A percentile compares a stretch with the other conserved stretches of the same genome.
Conservation (phyloP, 805 yeast species). For the Blastobotrys mokoenaii region DNA sequence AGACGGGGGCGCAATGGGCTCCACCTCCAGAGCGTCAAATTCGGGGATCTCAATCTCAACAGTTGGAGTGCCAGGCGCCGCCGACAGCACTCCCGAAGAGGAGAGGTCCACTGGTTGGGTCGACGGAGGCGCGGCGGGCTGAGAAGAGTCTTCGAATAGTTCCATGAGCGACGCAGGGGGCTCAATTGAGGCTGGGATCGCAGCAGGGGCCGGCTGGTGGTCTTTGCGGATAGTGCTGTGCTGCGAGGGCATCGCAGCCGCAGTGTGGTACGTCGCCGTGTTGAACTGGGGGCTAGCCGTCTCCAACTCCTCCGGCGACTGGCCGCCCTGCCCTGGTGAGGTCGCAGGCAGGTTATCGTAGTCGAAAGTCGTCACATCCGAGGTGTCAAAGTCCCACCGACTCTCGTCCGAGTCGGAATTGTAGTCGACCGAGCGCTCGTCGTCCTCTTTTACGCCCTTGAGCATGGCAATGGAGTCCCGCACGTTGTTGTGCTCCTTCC, state of each 20-base stretch:
- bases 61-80: conserved; percentile 15
- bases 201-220: background rate
- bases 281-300: background rate
- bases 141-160: conserved; percentile 51
- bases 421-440: conserved; percentile 1
- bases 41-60: conserved; percentile 25
- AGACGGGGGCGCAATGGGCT: conserved; percentile 10
- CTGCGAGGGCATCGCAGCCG: conserved; percentile 1
- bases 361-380: conserved; percentile 5
- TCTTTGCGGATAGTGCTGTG: background rate
- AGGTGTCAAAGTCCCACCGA: conserved; percentile 82
- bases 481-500: conserved; percentile 54
- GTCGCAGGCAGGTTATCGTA: background rate
- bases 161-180: conserved; percentile 69
- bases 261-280: background rate
- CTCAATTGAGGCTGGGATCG: conserved; percentile 23
- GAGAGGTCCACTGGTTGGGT: conserved; percentile 10
- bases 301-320: background rate
- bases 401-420: conserved; percentile 17
- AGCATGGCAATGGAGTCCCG: conserved; percentile 31
- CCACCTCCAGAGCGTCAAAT: conserved; percentile 19
- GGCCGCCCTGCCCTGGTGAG: background rate
- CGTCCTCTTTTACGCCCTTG: conserved; percentile 19
- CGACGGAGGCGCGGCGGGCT: conserved; percentile 23
- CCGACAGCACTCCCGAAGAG: background rate